Evolutionary conservation across 495 filamentous ascomycete species (phyloP).

Genomic region (Mycothermus thermophilus): DNA sequence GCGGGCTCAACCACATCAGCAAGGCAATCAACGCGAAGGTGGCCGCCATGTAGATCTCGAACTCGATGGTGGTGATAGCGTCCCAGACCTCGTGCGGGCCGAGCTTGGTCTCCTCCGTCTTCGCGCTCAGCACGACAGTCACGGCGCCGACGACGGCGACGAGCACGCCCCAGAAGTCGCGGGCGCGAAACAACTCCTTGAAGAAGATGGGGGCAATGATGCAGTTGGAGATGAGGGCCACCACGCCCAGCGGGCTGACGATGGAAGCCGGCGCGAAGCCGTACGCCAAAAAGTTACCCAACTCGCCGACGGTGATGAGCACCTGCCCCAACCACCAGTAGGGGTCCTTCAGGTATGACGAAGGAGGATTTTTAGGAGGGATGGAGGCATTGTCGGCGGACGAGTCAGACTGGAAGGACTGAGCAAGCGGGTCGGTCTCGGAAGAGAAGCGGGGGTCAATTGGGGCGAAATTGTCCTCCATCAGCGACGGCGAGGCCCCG

Average conservation of each 20-base stretch:
- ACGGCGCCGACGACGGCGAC: slow-evolving; percentile 79
- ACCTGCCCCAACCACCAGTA: slow-evolving; percentile 93
- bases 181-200: slow-evolving; percentile 70
- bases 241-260: slow-evolving; percentile 90
- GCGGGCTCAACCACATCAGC: slow-evolving; percentile 68
- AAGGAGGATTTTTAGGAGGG: no score
- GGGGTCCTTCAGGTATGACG: slow-evolving; percentile 65
- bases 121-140: slow-evolving; percentile 83
- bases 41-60: slow-evolving; percentile 76
- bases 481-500: slow-evolving; percentile 22
- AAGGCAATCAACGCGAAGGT: slow-evolving; percentile 55
- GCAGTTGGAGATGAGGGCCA: slow-evolving; percentile 90
- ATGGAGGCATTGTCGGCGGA: slow-evolving; percentile 22
- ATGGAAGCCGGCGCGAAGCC: slow-evolving; percentile 98
- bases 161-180: slow-evolving; percentile 81
- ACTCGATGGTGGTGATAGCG: slow-evolving; percentile 78
- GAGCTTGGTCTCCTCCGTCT: slow-evolving; percentile 76
- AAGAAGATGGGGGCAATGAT: slow-evolving; percentile 87
- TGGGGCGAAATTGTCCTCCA: no score
- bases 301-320: slow-evolving; percentile 85
- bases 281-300: slow-evolving; percentile 93
- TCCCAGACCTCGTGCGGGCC: slow-evolving; percentile 82
- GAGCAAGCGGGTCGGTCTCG: slow-evolving; percentile 36
- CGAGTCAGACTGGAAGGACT: slow-evolving; percentile 32
- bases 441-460: slow-evolving; percentile 19